phyloP scores from a whole-genome alignment of 441 rosid species.

The Adansonia madagascariensis region DNA sequence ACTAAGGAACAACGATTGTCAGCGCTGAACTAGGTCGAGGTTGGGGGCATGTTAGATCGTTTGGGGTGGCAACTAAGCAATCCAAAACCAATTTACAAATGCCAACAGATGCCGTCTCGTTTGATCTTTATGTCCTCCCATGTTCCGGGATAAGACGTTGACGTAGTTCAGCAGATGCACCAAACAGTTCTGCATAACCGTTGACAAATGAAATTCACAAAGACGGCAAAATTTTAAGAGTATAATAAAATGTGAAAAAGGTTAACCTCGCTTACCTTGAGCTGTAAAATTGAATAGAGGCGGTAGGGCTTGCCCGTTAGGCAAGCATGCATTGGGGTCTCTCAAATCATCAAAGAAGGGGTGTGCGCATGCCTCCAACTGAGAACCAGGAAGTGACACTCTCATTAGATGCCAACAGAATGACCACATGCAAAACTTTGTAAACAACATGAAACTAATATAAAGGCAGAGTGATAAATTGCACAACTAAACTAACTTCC shows the following conservation, averaged over 20 bases:
- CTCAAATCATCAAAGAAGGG: slow-evolving; percentile 74
- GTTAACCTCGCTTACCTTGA: slow-evolving; percentile 48
- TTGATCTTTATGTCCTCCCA: slow-evolving; percentile 36
- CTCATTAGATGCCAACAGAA: slow-evolving; percentile 23
- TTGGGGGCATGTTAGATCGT: slow-evolving; percentile 9
- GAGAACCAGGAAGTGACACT: slow-evolving; percentile 27
- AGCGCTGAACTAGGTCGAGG: slow-evolving; percentile 12
- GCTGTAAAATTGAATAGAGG: slow-evolving; percentile 76
- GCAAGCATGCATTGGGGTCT: slow-evolving; percentile 64
- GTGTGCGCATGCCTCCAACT: slow-evolving; percentile 88
- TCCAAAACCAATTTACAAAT: slow-evolving; percentile 29
- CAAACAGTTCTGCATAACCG: slow-evolving; percentile 71
- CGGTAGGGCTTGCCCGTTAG: slow-evolving; percentile 72
- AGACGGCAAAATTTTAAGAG: slow-evolving; percentile 11
- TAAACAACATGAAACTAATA: not conserved
- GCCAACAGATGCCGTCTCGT: slow-evolving; percentile 20
- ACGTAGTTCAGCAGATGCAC: slow-evolving; percentile 68
- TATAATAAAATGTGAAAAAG: not conserved
- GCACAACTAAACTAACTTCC: slow-evolving; percentile 3
- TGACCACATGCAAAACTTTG: not conserved
- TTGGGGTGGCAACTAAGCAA: slow-evolving; percentile 25
- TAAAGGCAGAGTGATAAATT: slow-evolving; percentile 1
- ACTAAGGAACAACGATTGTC: not conserved
- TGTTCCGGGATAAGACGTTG: slow-evolving; percentile 53
- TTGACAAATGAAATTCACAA: slow-evolving; percentile 15